Conservation (phyloP, 1,139 yeast species). For the Suzukiozyma palmioleophila region DNA sequence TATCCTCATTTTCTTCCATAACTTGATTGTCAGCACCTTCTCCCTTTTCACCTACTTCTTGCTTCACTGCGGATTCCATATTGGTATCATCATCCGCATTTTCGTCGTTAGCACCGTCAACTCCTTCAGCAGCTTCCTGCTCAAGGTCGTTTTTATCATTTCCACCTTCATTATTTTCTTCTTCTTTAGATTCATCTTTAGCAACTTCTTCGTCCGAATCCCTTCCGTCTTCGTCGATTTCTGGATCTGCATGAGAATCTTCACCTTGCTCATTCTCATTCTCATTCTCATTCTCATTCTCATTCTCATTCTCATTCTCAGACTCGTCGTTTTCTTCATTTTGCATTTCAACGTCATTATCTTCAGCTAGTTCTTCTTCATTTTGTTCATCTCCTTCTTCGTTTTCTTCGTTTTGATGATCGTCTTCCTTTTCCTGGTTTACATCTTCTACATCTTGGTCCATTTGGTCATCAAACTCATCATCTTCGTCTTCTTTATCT, state of each 20-base stretch:
- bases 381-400: slow-evolving; percentile 16
- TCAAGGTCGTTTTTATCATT: slow-evolving; percentile 26
- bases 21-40: slow-evolving; percentile 75
- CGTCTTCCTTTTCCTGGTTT: slow-evolving; percentile 13
- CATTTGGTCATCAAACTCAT: slow-evolving; percentile 25
- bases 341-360: slow-evolving; percentile 18
- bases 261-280: slow-evolving; percentile 24
- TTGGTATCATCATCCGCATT: slow-evolving; percentile 52
- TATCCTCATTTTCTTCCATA: slow-evolving; percentile 61
- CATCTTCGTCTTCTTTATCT: slow-evolving; percentile 37
- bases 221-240: slow-evolving; percentile 25
- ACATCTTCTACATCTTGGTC: slow-evolving; percentile 18
- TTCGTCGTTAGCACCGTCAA: slow-evolving; percentile 48
- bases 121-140: slow-evolving; percentile 32
- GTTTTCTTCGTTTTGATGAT: slow-evolving; percentile 17
- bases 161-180: slow-evolving; percentile 19
- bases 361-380: slow-evolving; percentile 13
- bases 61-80: slow-evolving; percentile 65
- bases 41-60: slow-evolving; percentile 65
- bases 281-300: slow-evolving; percentile 19
- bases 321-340: slow-evolving; percentile 17
- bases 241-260: slow-evolving; percentile 18
- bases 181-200: slow-evolving; percentile 14
- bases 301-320: slow-evolving; percentile 19
- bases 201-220: slow-evolving; percentile 17